Base-by-base conservation (phyloP, 2,329 filamentous ascomycete species). In the Verticillium dahliae region DNA sequence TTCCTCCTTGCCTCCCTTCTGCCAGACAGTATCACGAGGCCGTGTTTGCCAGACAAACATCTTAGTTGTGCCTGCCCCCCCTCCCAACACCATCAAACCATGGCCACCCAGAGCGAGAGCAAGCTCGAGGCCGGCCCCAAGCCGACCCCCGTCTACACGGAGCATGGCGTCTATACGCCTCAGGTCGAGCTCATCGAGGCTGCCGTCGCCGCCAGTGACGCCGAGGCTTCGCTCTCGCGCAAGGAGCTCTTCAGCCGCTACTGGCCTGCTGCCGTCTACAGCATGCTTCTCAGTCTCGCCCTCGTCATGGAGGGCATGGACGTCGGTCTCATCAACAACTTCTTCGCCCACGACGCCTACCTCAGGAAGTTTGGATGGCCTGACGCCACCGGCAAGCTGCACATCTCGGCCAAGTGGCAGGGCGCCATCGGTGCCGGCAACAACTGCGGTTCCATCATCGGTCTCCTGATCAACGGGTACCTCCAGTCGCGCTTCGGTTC, bases 381-480 rank as follows among this genome's bases (percentile, higher is more conserved):
- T 1, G 64, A 70, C 18, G 60, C 64, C 6, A 62, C 76, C 52
- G 75, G 74, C n/a, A 62, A 69, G 1, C 76, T 76, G 60, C 72
- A 79, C 57, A 71, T 83, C 33, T 71, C 75, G 2, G 72, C 77
- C 0, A 69, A 74, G 27, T 81, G 78, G 80, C 78, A 80, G 65
- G 72, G 76, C 1, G 77, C 72, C 1, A 68, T 81, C 4, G 71
- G 70, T 11, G 78, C 76, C 39, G 78, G 73, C 5, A 73, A 74
- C 1, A 69, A 73, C 22, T 70, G 75, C 9, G 78, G 79, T 1
- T 72, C 74, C 45, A 78, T 81, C 18, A 56, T 80, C 3, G 79
- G 79, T 2, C 70, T 79, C 5, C 65, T 78, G 50, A 56, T 77
- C 27, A 78, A 75, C 58, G 79, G 79, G 9, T 73, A 71, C 60